phyloP scores from a whole-genome alignment of 2,329 filamentous ascomycete species.

The Zymoseptoria ardabiliae region DNA sequence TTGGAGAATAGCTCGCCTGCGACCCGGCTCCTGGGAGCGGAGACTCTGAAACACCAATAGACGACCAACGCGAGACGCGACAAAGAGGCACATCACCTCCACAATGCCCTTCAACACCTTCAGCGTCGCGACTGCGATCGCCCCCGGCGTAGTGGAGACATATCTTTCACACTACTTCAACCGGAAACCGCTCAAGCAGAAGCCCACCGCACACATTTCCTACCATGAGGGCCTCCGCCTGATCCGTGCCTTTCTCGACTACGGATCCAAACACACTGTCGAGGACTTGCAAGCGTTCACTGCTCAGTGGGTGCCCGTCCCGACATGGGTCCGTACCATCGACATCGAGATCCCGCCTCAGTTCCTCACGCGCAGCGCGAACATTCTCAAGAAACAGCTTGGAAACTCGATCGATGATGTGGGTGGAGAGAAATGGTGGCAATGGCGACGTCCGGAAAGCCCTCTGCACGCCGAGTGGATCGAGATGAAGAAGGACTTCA shows the following conservation, averaged over 20 bases:
- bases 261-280: slow-evolving; percentile 80
- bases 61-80: not conserved
- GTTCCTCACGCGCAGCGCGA: slow-evolving; percentile 60
- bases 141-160: slow-evolving; percentile 80
- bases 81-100: not conserved
- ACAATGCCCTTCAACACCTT: slow-evolving; percentile 67
- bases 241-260: slow-evolving; percentile 76
- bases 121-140: slow-evolving; percentile 73
- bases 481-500: slow-evolving; percentile 80
- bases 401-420: slow-evolving; percentile 69
- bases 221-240: slow-evolving; percentile 90
- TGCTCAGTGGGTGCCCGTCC: slow-evolving; percentile 80
- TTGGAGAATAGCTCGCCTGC: not conserved
- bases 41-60: not conserved
- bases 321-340: slow-evolving; percentile 78
- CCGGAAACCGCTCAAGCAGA: slow-evolving; percentile 64
- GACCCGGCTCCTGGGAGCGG: not conserved
- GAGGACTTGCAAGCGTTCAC: slow-evolving; percentile 93
- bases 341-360: slow-evolving; percentile 57
- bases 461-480: slow-evolving; percentile 84
- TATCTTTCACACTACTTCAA: slow-evolving; percentile 86
- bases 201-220: slow-evolving; percentile 82
- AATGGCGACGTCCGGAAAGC: slow-evolving; percentile 65
- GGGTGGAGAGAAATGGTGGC: slow-evolving; percentile 82
- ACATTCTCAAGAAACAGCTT: slow-evolving; percentile 63